phyloP scores from a whole-genome alignment of 192 early-diverging fungal species.

The Entomortierella lignicola region DNA sequence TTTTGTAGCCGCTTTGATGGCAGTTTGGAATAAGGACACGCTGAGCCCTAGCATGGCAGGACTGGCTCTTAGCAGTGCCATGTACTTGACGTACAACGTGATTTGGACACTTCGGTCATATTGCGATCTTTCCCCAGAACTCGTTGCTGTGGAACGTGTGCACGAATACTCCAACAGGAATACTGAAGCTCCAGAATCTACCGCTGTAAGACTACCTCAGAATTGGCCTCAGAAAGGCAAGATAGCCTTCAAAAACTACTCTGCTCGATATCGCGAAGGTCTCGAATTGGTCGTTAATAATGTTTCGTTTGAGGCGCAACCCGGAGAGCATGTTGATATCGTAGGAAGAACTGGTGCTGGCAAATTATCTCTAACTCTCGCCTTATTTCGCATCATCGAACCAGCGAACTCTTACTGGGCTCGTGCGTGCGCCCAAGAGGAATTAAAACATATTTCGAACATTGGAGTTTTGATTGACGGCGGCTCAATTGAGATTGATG shows the following conservation, averaged over 20 bases:
- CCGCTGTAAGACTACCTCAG: background rate
- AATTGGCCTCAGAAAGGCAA: constrained; percentile 46
- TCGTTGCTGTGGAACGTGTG: constrained; percentile 82
- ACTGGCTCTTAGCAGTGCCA: constrained; percentile 80
- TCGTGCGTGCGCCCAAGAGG: constrained; percentile 16
- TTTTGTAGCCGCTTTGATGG: constrained; percentile 68
- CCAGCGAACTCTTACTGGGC: constrained; percentile 42
- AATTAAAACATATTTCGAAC: background rate
- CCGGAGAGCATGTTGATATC: constrained; percentile 48
- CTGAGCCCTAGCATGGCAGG: constrained; percentile 87
- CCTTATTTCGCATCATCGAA: constrained; percentile 60
- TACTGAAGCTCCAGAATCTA: constrained; percentile 37
- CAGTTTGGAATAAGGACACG: constrained; percentile 56
- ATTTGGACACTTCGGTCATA: constrained; percentile 80
- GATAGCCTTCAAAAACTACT: constrained; percentile 47
- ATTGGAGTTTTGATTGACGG: constrained; percentile 45
- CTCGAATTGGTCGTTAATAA: constrained; percentile 62
- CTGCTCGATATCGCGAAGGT: constrained; percentile 42
- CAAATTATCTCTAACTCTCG: constrained; percentile 61
- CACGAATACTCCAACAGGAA: constrained; percentile 43
- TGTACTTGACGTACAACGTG: constrained; percentile 77
- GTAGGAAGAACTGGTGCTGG: constrained; percentile 58
- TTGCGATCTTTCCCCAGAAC: constrained; percentile 76
- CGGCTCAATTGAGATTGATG: constrained; percentile 82
- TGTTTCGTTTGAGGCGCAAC: constrained; percentile 62